A percentile compares a stretch with the other conserved stretches of the same genome.
Evolutionary conservation across 805 yeast species (phyloP).

Genomic region (Kodamaea neixiangensis): DNA sequence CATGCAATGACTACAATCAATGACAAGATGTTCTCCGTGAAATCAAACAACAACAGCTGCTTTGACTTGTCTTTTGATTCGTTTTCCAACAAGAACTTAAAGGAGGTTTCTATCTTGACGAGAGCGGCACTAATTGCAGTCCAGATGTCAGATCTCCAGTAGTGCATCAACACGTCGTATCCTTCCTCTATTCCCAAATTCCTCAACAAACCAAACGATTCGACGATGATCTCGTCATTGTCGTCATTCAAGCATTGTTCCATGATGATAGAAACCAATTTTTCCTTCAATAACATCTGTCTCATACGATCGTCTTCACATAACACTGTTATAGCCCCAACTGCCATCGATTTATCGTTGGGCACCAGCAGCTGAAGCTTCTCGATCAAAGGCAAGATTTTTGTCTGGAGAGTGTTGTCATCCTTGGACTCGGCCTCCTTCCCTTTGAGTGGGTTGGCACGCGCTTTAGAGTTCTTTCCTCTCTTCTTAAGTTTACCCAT

Average conservation of each 20-base stretch:
- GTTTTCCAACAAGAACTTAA: conserved; percentile 39
- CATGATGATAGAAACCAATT: conserved; percentile 61
- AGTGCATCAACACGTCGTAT: conserved; percentile 68
- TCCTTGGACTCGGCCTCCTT: conserved; percentile 36
- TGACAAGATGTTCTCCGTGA: conserved; percentile 71
- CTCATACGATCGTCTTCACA: conserved; percentile 71
- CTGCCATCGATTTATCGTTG: conserved; percentile 76
- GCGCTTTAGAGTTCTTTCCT: conserved; percentile 24
- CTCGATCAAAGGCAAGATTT: conserved; percentile 66
- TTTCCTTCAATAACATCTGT: conserved; percentile 65
- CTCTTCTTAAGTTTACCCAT: conserved; percentile 81
- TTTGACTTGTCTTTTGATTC: conserved; percentile 42
- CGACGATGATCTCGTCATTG: conserved; percentile 75
- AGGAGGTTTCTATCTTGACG: conserved; percentile 50
- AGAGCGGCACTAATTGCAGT: conserved; percentile 54
- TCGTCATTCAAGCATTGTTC: conserved; percentile 66
- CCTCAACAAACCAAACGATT: conserved; percentile 77
- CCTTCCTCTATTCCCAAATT: conserved; percentile 86
- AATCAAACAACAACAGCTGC: conserved; percentile 57
- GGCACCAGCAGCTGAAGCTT: conserved; percentile 63
- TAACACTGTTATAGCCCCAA: conserved; percentile 69
- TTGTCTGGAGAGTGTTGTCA: conserved; percentile 51
- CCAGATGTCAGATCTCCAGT: conserved; percentile 84
- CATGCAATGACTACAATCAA: conserved; percentile 66
- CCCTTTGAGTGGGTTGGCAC: conserved; percentile 17